Evolutionary conservation across 2,329 filamentous ascomycete species (phyloP).

Genomic region (Cercospora sesami): DNA sequence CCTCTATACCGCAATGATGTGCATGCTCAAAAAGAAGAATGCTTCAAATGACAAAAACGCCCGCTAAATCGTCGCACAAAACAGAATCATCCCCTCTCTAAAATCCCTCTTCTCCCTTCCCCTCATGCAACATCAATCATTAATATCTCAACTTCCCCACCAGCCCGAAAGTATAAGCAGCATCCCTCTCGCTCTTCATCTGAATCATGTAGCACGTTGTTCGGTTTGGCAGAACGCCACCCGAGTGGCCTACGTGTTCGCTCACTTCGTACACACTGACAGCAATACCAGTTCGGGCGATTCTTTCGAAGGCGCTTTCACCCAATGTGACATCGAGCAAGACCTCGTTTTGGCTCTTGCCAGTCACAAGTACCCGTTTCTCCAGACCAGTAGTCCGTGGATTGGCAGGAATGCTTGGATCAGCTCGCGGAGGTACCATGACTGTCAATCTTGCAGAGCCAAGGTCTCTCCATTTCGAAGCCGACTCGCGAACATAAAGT

Average conservation of each 20-base stretch:
- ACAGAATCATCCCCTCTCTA: not conserved
- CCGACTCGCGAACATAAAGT: conserved; percentile 74
- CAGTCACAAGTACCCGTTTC: conserved; percentile 80
- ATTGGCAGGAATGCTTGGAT: conserved; percentile 39
- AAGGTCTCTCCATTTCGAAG: conserved; percentile 86
- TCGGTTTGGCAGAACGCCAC: conserved; percentile 57
- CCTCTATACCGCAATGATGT: not conserved
- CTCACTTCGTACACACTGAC: conserved; percentile 77
- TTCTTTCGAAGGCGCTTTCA: conserved; percentile 78
- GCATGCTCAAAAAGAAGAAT: not conserved
- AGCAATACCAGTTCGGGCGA: conserved; percentile 82
- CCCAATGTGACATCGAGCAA: conserved; percentile 82
- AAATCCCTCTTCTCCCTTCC: not conserved
- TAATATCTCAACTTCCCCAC: conserved; percentile 54
- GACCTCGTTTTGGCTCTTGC: conserved; percentile 66
- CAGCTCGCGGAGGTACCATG: conserved; percentile 62
- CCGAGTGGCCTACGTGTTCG: conserved; percentile 54
- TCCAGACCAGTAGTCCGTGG: conserved; percentile 58
- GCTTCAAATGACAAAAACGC: not conserved
- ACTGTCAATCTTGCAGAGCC: conserved; percentile 83
- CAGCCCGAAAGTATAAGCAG: conserved; percentile 51
- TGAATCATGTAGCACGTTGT: conserved; percentile 64
- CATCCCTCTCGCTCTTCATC: conserved; percentile 50
- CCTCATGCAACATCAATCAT: conserved; percentile 15
- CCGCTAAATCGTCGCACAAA: not conserved